phyloP scores from a whole-genome alignment of 192 early-diverging fungal genomes.

The Linnemannia zychae region DNA sequence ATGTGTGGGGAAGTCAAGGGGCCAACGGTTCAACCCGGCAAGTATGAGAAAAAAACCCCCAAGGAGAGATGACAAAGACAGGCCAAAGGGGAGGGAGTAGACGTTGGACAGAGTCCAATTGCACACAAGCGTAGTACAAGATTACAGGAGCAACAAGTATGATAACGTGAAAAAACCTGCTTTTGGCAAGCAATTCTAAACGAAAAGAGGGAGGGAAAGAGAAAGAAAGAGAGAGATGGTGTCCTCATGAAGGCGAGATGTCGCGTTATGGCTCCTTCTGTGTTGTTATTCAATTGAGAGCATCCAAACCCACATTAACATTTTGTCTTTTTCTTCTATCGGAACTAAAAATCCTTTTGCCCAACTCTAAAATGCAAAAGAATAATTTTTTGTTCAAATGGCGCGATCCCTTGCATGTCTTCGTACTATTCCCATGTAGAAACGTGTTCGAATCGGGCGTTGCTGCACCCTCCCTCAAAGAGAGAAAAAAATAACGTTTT shows the following conservation, averaged over 20 bases:
- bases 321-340: conserved; percentile 8
- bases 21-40: not conserved
- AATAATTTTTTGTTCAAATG: conserved; percentile 2
- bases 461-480: not conserved
- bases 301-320: not conserved
- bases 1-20: not conserved
- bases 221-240: conserved; percentile 19
- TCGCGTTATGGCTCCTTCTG: conserved; percentile 20
- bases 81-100: not conserved
- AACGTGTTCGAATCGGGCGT: no score
- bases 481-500: not conserved
- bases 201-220: no score
- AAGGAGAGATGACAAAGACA: not conserved
- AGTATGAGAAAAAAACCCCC: not conserved
- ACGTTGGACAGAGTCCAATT: not conserved
- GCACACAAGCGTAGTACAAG: not conserved
- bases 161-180: not conserved
- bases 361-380: not conserved
- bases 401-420: not conserved
- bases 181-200: conserved; percentile 16
- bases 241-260: conserved; percentile 24
- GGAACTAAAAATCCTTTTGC: not conserved
- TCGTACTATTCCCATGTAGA: not conserved
- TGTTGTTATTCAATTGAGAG: not conserved
- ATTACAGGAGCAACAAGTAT: not conserved